Evolutionary conservation across 805 yeast genomes (phyloP).

Genomic region (Cyberlindnera veronae): DNA sequence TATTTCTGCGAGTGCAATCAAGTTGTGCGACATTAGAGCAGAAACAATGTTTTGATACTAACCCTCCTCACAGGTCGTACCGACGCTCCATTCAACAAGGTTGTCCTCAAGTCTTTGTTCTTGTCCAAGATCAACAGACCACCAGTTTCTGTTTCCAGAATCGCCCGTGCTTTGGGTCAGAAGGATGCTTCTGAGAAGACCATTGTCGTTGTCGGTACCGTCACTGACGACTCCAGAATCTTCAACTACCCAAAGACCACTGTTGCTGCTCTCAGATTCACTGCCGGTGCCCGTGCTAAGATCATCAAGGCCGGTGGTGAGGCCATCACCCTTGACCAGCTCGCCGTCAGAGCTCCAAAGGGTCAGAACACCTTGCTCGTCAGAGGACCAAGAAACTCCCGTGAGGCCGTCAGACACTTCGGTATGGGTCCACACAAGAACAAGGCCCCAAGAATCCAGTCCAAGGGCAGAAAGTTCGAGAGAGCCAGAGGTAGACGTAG

Average conservation of each 20-base stretch:
- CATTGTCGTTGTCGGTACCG: constrained; percentile 98
- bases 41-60: constrained; percentile 35
- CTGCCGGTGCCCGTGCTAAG: constrained; percentile 98
- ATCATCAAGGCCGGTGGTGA: constrained; percentile 99
- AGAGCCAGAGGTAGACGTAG: constrained; percentile 99
- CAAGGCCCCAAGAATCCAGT: constrained; percentile 98
- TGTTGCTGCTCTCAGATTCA: constrained; percentile 98
- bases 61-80: constrained; percentile 76
- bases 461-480: constrained; percentile 99
- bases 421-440: constrained; percentile 99
- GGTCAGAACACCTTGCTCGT: constrained; percentile 97
- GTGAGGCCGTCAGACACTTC: constrained; percentile 99
- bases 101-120: constrained; percentile 90
- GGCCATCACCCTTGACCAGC: constrained; percentile 98
- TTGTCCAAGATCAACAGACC: constrained; percentile 99
- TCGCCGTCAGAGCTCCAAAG: constrained; percentile 98
- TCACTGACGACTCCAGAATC: constrained; percentile 96
- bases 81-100: constrained; percentile 98
- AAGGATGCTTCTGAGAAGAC: constrained; percentile 86
- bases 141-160: constrained; percentile 95
- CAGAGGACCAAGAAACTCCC: constrained; percentile 98
- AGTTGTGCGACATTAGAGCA: constrained; percentile 46
- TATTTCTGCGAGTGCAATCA: constrained; percentile 39
- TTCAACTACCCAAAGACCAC: constrained; percentile 93
- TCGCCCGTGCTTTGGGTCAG: constrained; percentile 78